phyloP scores from a whole-genome alignment of 306 rosid species.

The Glycyrrhiza uralensis region DNA sequence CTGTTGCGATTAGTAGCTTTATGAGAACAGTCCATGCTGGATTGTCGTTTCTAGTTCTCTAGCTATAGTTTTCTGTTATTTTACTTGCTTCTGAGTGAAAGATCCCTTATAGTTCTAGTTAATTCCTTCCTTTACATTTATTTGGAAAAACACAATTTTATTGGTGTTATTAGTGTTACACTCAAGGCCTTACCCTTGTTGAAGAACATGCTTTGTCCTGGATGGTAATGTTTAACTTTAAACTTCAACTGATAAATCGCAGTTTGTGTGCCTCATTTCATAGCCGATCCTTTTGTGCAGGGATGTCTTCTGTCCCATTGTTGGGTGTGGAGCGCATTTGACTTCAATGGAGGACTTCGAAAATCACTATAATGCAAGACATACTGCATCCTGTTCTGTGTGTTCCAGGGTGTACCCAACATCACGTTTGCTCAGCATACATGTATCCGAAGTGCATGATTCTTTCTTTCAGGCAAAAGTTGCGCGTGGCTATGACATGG shows the following conservation, averaged over 20 bases:
- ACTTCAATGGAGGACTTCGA: constrained; percentile 76
- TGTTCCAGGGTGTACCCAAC: constrained; percentile 92
- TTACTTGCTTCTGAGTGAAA: neutral
- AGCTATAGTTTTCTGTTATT: neutral
- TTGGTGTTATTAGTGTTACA: constrained; percentile 2
- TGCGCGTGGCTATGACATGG: constrained; percentile 85
- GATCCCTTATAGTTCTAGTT: neutral
- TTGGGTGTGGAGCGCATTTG: constrained; percentile 73
- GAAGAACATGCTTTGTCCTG: neutral
- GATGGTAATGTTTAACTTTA: neutral
- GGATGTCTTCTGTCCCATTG: constrained; percentile 76
- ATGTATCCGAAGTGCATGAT: constrained; percentile 84
- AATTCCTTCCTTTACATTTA: neutral
- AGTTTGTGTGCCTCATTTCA: neutral
- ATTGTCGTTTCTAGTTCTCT: constrained; percentile 2
- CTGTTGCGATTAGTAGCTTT: neutral
- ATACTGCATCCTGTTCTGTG: constrained; percentile 79
- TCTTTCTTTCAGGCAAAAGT: constrained; percentile 95
- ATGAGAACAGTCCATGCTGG: neutral
- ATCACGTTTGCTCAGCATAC: constrained; percentile 71
- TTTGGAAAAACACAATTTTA: neutral
- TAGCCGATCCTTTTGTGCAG: constrained; percentile 37
- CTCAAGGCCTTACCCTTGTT: neutral
- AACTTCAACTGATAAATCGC: neutral
- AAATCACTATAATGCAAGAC: constrained; percentile 86